Conservation (phyloP, 495 filamentous ascomycete species). For the Podospora australis region DNA sequence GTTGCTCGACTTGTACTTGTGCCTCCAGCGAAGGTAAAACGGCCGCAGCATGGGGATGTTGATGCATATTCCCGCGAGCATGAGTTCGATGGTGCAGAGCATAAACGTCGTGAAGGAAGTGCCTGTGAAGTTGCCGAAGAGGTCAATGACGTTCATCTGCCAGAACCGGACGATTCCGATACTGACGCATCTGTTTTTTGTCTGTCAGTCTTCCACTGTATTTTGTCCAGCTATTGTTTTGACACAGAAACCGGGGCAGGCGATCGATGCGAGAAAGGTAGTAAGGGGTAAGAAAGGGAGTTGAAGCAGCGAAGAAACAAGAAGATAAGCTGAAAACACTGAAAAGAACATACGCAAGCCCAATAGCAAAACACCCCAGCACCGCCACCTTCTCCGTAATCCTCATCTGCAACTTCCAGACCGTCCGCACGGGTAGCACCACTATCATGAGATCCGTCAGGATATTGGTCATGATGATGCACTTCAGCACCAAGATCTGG, state of each 20-base stretch:
- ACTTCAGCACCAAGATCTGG: conserved; percentile 3
- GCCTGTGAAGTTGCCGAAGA: neutral
- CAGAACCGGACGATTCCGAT: conserved; percentile 1
- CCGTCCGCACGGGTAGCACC: neutral
- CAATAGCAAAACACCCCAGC: neutral
- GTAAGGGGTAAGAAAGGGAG: neutral
- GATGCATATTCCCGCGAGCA: conserved; percentile 3
- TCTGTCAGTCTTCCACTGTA: too few relatives aligned
- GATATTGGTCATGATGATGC: conserved; percentile 4
- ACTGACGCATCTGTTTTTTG: conserved; percentile 2
- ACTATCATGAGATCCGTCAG: conserved; percentile 2
- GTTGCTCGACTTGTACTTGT: neutral
- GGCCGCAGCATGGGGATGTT: conserved; percentile 5
- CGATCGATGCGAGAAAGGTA: too few relatives aligned
- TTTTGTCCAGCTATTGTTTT: too few relatives aligned
- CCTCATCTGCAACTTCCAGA: conserved; percentile 2
- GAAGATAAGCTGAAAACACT: neutral
- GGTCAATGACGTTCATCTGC: conserved; percentile 2
- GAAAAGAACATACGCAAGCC: neutral
- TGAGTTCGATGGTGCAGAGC: conserved; percentile 2
- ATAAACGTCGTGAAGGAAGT: conserved; percentile 4
- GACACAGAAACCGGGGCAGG: too few relatives aligned
- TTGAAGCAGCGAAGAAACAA: neutral
- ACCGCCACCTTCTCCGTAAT: conserved; percentile 3
- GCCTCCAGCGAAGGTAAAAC: neutral